These are phyloP conservation scores for Dioszegia hungarica DNA, from an alignment of 768 basidiomycete species.

Conservation along the genomic window DNA sequence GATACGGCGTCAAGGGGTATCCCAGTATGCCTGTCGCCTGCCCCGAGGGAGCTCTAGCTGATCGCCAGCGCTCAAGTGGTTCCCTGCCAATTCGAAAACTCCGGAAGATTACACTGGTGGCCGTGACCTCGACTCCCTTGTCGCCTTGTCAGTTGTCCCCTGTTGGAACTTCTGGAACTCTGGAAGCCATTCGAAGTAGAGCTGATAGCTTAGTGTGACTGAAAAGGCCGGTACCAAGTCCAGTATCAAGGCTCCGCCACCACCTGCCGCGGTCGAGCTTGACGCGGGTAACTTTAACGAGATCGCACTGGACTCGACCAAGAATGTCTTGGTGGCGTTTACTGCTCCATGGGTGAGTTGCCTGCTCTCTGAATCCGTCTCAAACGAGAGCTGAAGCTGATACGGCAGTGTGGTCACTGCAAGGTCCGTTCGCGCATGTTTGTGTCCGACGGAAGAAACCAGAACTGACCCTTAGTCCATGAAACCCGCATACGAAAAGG, in stretches of 20 bases:
- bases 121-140: constrained; percentile 74
- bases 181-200: too few relatives aligned
- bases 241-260: constrained; percentile 79
- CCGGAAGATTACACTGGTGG: constrained; percentile 67
- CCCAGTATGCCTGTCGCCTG: constrained; percentile 62
- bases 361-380: background rate
- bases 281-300: constrained; percentile 70
- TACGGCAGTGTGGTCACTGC: constrained; percentile 87
- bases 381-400: constrained; percentile 1
- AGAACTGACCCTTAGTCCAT: constrained; percentile 50
- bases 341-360: constrained; percentile 52
- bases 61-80: constrained; percentile 82
- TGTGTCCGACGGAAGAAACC: background rate
- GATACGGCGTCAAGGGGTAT: constrained; percentile 75
- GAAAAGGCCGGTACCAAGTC: constrained; percentile 74
- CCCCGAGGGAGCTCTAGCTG: constrained; percentile 7
- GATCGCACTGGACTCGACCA: constrained; percentile 63
- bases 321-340: constrained; percentile 73
- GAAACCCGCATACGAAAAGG: constrained; percentile 80
- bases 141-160: constrained; percentile 62
- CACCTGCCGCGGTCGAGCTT: constrained; percentile 63
- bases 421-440: constrained; percentile 53
- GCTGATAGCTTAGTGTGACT: constrained; percentile 58
- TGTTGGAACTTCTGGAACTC: too few relatives aligned
- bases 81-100: constrained; percentile 61